phyloP scores from a whole-genome alignment of 768 basidiomycete species.

The Leccinum ochraceum region DNA sequence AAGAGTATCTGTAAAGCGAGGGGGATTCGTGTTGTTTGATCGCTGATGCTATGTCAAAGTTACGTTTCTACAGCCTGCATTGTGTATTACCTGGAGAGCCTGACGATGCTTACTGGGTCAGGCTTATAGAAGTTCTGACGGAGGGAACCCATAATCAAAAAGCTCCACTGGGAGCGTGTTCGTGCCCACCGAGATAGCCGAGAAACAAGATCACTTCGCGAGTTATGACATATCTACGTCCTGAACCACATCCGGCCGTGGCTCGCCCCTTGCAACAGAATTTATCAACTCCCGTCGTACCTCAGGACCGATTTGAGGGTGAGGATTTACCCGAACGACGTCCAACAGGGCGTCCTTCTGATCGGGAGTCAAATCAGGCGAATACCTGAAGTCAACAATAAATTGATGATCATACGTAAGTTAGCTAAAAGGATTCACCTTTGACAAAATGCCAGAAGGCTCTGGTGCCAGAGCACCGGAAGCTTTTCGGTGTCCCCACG shows the following conservation, averaged over 20 bases:
- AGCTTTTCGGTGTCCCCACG: conserved; percentile 75
- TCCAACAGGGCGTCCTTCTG: conserved; percentile 98
- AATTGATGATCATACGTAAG: background rate
- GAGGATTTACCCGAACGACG: conserved; percentile 82
- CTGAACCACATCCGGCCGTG: conserved; percentile 60
- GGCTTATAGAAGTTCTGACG: background rate
- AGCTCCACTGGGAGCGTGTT: no score
- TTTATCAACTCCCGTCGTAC: conserved; percentile 88
- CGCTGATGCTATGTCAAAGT: background rate
- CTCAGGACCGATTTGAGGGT: conserved; percentile 86
- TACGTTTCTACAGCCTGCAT: background rate
- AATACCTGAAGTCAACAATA: conserved; percentile 59
- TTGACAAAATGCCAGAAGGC: conserved; percentile 90
- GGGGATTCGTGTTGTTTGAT: background rate
- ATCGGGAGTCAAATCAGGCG: conserved; percentile 91
- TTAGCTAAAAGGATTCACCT: conserved; percentile 50
- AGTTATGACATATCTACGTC: conserved; percentile 63
- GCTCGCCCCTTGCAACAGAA: conserved; percentile 84
- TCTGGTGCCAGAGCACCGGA: conserved; percentile 99
- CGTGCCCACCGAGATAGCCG: background rate
- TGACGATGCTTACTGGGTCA: background rate
- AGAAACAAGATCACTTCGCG: background rate
- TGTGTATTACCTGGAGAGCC: background rate
- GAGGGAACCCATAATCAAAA: conserved; percentile 22
- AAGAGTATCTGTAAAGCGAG: background rate